Evolutionary conservation across 192 early-diverging fungal species (phyloP).

Genomic region (Mortierella hygrophila): DNA sequence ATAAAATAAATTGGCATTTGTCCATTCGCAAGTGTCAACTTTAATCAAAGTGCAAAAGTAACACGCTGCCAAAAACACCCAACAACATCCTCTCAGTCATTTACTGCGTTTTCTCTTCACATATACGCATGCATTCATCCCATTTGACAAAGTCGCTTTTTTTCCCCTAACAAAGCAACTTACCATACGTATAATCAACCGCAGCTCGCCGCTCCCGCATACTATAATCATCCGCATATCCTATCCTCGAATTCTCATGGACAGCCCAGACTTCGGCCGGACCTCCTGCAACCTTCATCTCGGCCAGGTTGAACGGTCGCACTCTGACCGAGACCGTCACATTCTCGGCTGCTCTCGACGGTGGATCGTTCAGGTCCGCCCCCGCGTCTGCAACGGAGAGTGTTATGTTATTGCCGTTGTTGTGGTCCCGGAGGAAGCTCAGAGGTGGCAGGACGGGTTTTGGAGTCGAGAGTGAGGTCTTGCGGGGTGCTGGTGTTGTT

Average conservation of each 20-base stretch:
- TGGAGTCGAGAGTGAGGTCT: constrained; percentile 17
- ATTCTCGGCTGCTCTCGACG: constrained; percentile 50
- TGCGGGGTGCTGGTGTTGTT: constrained; percentile 16
- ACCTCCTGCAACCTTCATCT: constrained; percentile 56
- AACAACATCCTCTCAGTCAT: neutral
- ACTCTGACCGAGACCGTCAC: constrained; percentile 82
- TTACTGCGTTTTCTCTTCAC: neutral
- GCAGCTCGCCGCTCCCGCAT: constrained; percentile 33
- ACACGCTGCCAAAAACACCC: neutral
- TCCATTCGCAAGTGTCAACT: neutral
- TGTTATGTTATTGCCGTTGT: neutral
- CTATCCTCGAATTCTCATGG: constrained; percentile 19
- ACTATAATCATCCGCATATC: constrained; percentile 35
- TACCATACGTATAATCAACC: constrained; percentile 60
- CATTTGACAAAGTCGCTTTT: neutral
- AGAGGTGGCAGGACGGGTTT: constrained; percentile 46
- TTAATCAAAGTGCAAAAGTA: neutral
- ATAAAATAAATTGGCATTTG: neutral
- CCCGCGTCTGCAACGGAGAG: constrained; percentile 24
- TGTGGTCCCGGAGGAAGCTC: constrained; percentile 21
- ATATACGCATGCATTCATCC: neutral
- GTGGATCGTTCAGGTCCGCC: neutral
- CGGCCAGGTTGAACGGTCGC: constrained; percentile 73
- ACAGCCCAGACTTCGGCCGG: constrained; percentile 58
- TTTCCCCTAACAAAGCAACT: neutral